phyloP scores from a whole-genome alignment of 2,329 filamentous ascomycete species.

The Arachnomyces sp. region DNA sequence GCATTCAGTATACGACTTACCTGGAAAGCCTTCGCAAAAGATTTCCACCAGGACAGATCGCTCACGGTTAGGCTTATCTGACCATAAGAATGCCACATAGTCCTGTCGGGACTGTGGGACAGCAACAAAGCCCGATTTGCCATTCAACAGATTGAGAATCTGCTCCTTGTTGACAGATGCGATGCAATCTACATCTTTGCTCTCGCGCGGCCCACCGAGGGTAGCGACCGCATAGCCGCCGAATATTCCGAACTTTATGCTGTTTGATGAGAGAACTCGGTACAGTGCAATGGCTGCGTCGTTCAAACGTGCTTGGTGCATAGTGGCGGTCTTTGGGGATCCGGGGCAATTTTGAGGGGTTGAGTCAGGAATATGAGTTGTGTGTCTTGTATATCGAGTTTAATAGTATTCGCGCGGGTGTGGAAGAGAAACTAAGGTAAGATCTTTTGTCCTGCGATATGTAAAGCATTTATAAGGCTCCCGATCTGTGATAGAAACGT shows the following conservation, averaged over 20 bases:
- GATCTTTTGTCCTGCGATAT: too few relatives aligned
- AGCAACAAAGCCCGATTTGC: constrained; percentile 10
- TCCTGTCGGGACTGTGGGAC: constrained; percentile 9
- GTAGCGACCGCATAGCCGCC: constrained; percentile 13
- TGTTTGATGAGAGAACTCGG: constrained; percentile 6
- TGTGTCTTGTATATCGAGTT: too few relatives aligned
- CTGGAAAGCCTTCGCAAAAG: constrained; percentile 10
- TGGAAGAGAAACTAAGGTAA: too few relatives aligned
- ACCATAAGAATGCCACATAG: constrained; percentile 15
- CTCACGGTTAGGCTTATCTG: constrained; percentile 10
- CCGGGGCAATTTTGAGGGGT: too few relatives aligned
- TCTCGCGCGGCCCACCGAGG: constrained; percentile 10
- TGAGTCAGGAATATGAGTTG: too few relatives aligned
- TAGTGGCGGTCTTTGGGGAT: too few relatives aligned
- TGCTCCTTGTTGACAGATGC: constrained; percentile 11
- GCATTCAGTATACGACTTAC: constrained; percentile 1
- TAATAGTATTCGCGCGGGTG: too few relatives aligned
- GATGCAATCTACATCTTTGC: constrained; percentile 15
- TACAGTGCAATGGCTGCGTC: constrained; percentile 14
- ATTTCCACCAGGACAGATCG: constrained; percentile 12
- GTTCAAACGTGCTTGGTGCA: constrained; percentile 10
- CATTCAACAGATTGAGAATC: constrained; percentile 10
- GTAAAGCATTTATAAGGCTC: too few relatives aligned
- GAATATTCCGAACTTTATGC: constrained; percentile 13
- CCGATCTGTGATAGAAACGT: too few relatives aligned